Evolutionary conservation across 179 eudicot genomes (phyloP), one percentile per base, ranked within the genome.

Genomic region (Dionaea muscipula): DNA sequence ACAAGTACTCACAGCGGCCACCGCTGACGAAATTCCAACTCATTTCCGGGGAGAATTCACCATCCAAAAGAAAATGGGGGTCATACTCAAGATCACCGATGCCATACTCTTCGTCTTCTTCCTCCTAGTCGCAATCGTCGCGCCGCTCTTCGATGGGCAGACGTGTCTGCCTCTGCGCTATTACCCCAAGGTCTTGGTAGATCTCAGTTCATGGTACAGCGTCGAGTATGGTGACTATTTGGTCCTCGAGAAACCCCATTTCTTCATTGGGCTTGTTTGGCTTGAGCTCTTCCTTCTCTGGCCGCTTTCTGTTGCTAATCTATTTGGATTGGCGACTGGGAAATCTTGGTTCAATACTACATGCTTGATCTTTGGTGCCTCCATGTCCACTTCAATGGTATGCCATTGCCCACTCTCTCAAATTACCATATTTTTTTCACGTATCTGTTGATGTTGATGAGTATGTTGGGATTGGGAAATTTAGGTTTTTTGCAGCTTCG

Each of bases 201-300:
- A 82, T 43, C 61, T 85, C 31, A 72, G 64, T 2, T 23, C 11
- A 13, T 72, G 84, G 81, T 82, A 80, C 52, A 33, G 50, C 15
- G 22, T 26, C 12, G 74, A 72, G 51, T 78, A 66, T 48, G 84
- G 79, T 10, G 81, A 85, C 47, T 82, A 80, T 55, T 68, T 82
- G 72, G 57, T 74, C n/a, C 28, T 53, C 10, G 86, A 82, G 55
- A 78, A 72, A 55, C 89, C 89, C 16, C 67, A 74, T 61, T 85
- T 85, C 72, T 85, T 80, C 35, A 71, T 82, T n/a, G 86, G 86
- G 39, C 63, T 82, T 37, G 68, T 75, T 54, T 82, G 94, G 86
- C 23, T 79, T 40, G 79, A 84, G 69, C 59, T 84, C 24, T 2
- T 69, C 19, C 57, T 81, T 55, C 67, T 61, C 12, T 81, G 85